Evolutionary conservation across 768 basidiomycete species (phyloP).

Genomic region (Tylopilus vinaceipallidus): DNA sequence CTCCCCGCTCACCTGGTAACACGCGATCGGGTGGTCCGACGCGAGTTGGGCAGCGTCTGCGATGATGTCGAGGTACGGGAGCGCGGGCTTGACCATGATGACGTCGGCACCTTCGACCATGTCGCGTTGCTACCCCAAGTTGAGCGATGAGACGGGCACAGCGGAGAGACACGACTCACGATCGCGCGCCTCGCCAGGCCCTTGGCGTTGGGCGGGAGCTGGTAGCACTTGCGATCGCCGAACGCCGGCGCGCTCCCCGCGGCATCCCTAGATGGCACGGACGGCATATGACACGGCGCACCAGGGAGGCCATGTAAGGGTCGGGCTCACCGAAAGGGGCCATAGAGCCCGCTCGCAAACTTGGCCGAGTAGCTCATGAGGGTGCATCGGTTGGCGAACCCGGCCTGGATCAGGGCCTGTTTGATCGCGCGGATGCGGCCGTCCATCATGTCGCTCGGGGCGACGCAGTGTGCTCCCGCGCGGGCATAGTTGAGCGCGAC

Average conservation of each 20-base stretch:
- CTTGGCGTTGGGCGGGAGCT: conserved; percentile 84
- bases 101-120: conserved; percentile 91
- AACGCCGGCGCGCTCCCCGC: conserved; percentile 95
- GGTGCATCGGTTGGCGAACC: conserved; percentile 83
- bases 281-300: neutral
- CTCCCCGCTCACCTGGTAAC: conserved; percentile 97
- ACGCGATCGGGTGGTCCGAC: conserved; percentile 88
- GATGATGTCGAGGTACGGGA: conserved; percentile 97
- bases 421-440: conserved; percentile 92
- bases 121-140: conserved; percentile 70
- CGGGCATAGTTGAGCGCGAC: conserved; percentile 90
- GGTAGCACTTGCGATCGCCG: conserved; percentile 97
- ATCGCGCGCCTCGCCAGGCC: conserved; percentile 93
- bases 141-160: neutral
- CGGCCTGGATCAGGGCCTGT: conserved; percentile 74
- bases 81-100: conserved; percentile 96
- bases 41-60: conserved; percentile 81
- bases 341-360: conserved; percentile 93
- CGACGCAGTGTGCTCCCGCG: conserved; percentile 97
- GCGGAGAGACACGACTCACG: conserved; percentile 45
- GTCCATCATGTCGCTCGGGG: conserved; percentile 99
- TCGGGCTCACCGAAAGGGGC: conserved; percentile 80
- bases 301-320: neutral
- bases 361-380: conserved; percentile 98
- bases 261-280: conserved; percentile 79